Evolutionary conservation across 1,284 basidiomycete genomes (phyloP).

Genomic region (Afroboletus lepidellus): DNA sequence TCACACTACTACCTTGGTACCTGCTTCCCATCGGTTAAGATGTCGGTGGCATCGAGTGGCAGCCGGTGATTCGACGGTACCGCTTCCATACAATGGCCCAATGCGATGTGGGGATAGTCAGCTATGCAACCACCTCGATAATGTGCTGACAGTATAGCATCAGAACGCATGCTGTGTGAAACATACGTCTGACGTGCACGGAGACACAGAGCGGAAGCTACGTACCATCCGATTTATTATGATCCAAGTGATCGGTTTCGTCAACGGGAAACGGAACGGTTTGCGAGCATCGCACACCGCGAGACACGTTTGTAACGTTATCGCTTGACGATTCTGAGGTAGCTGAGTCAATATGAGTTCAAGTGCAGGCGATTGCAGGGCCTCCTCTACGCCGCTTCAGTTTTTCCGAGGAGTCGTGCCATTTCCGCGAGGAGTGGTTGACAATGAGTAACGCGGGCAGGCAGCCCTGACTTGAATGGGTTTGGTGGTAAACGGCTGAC

Average conservation of each 20-base stretch:
- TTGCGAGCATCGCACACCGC: not conserved
- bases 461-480: not conserved
- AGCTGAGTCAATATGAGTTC: too few relatives aligned
- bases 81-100: not conserved
- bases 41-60: not conserved
- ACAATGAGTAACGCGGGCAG: not conserved
- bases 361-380: not conserved
- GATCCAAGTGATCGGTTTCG: not conserved
- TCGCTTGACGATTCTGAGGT: not conserved
- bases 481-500: too few relatives aligned
- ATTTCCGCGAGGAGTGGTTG: not conserved
- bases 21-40: conserved; percentile 13
- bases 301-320: not conserved
- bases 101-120: not conserved
- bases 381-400: not conserved
- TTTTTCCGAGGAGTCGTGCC: not conserved
- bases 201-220: not conserved
- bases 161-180: not conserved
- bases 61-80: not conserved
- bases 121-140: not conserved
- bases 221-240: too few relatives aligned
- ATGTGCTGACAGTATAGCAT: not conserved
- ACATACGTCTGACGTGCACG: not conserved
- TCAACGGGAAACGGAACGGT: not conserved
- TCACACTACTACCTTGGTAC: not conserved